Conservation (phyloP, 129 eudicot species). For the Artemisia argyi region DNA sequence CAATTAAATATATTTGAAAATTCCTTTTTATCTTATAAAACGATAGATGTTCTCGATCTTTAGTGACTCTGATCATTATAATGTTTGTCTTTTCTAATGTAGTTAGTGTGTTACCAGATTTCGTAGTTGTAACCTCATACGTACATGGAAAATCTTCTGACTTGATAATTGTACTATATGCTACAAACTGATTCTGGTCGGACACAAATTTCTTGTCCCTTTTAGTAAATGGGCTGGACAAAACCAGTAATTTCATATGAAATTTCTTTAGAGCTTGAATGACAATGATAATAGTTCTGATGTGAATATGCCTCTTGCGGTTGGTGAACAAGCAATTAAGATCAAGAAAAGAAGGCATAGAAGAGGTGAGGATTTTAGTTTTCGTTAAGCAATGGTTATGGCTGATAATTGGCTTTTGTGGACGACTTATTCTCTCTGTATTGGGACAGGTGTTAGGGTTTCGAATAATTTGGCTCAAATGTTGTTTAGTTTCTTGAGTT, state of each 20-base stretch:
- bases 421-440: constrained; percentile 75
- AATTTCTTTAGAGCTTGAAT: constrained; percentile 39
- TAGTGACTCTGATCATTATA: too few relatives aligned
- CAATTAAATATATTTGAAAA: too few relatives aligned
- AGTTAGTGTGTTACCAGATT: too few relatives aligned
- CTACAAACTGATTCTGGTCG: too few relatives aligned
- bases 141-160: too few relatives aligned
- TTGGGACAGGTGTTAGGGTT: constrained; percentile 85
- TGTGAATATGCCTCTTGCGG: constrained; percentile 74
- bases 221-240: too few relatives aligned
- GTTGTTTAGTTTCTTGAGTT: constrained; percentile 77
- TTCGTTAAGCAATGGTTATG: constrained; percentile 70
- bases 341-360: constrained; percentile 67
- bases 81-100: too few relatives aligned
- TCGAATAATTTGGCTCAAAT: constrained; percentile 73
- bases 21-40: too few relatives aligned
- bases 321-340: constrained; percentile 87
- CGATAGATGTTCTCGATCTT: too few relatives aligned
- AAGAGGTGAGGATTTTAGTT: constrained; percentile 83
- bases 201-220: too few relatives aligned
- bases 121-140: background rate
- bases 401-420: constrained; percentile 96
- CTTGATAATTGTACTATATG: too few relatives aligned
- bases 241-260: too few relatives aligned
- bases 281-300: constrained; percentile 53